Evolutionary conservation across 192 early-diverging fungal genomes (phyloP).

Genomic region (Paraglomus brasilianum): DNA sequence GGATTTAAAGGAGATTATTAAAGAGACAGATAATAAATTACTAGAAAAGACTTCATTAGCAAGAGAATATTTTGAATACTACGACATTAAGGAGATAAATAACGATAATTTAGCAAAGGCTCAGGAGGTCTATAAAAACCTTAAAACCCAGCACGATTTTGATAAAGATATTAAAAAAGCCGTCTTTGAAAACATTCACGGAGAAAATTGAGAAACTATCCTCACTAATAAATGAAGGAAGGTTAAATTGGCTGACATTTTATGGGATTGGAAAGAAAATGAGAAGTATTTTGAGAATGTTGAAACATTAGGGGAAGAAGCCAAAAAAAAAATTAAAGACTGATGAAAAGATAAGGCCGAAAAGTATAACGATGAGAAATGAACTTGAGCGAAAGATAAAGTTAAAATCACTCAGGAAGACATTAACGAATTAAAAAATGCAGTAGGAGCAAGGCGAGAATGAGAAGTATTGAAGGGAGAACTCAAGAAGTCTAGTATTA

Average conservation of each 20-base stretch:
- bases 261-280: background rate
- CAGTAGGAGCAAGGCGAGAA: background rate
- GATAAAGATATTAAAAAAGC: background rate
- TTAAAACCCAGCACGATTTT: background rate
- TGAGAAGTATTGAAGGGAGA: background rate
- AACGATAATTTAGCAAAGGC: background rate
- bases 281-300: background rate
- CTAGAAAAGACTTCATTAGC: background rate
- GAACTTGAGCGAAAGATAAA: background rate
- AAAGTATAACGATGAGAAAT: background rate
- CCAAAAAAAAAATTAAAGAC: background rate
- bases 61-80: background rate
- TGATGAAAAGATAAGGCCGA: background rate
- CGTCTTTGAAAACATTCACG: background rate
- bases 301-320: background rate
- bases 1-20: slow-evolving; percentile 6
- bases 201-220: background rate
- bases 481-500: background rate
- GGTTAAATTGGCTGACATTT: background rate
- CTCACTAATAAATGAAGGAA: background rate
- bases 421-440: background rate
- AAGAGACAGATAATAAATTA: background rate
- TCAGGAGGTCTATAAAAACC: background rate
- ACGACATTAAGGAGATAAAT: background rate
- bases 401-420: background rate